Evolutionary conservation across 129 eudicot genomes (phyloP).

Genomic region (Artemisia argyi): DNA sequence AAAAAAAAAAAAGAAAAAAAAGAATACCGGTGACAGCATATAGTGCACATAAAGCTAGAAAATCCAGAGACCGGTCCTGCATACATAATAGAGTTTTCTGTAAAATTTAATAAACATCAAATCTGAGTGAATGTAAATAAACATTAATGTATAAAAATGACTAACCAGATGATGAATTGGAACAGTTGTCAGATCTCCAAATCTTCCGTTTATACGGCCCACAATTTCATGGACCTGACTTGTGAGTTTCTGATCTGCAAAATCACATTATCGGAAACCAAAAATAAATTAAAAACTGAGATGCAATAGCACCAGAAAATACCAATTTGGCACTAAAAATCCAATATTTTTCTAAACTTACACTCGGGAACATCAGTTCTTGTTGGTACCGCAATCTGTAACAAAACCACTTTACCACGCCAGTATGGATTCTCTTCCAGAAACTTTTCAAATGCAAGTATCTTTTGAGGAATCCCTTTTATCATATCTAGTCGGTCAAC

Average conservation of each 20-base stretch:
- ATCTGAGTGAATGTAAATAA: neutral
- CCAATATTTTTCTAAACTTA: slow-evolving; percentile 38
- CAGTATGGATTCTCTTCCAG: slow-evolving; percentile 87
- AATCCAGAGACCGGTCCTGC: slow-evolving; percentile 96
- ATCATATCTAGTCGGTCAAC: slow-evolving; percentile 97
- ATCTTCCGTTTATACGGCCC: slow-evolving; percentile 95
- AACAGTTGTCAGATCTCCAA: slow-evolving; percentile 78
- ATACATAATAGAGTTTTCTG: slow-evolving; percentile 13
- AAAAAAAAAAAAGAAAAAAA: neutral
- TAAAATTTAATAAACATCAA: slow-evolving; percentile 4
- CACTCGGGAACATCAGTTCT: slow-evolving; percentile 98
- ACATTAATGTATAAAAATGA: slow-evolving; percentile 10
- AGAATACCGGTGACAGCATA: slow-evolving; percentile 90
- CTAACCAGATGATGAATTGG: slow-evolving; percentile 98
- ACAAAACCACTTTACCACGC: slow-evolving; percentile 91
- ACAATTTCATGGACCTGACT: slow-evolving; percentile 99
- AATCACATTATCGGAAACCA: slow-evolving; percentile 19
- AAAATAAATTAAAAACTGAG: slow-evolving; percentile 2
- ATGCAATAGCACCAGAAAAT: neutral
- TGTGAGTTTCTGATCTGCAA: slow-evolving; percentile 90
- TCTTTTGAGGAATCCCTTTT: slow-evolving; percentile 96
- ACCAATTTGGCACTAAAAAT: neutral
- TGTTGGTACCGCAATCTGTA: slow-evolving; percentile 99
- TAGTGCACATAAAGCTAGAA: slow-evolving; percentile 83
- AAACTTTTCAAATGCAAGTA: slow-evolving; percentile 97